Conservation (phyloP, 2,329 filamentous ascomycete species). For the Colletotrichum tropicale region DNA sequence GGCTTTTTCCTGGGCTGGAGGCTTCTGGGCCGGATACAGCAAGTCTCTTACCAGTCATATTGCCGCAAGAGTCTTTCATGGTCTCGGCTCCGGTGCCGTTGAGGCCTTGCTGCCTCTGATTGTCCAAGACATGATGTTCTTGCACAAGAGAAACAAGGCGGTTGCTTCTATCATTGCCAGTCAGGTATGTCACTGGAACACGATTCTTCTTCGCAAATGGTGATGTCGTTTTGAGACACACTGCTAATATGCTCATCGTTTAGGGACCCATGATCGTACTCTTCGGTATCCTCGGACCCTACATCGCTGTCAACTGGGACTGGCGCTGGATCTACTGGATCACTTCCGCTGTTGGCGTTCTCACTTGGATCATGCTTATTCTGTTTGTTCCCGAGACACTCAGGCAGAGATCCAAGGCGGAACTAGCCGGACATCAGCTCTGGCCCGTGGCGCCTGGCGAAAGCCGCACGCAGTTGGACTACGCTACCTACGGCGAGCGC, state of each 20-base stretch:
- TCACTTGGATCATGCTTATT: constrained; percentile 34
- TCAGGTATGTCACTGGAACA: neutral
- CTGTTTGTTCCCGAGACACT: constrained; percentile 36
- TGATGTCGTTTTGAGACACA: neutral
- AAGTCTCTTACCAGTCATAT: constrained; percentile 30
- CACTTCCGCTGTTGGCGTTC: constrained; percentile 28
- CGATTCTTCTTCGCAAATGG: no score
- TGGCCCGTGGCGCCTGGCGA: constrained; percentile 28
- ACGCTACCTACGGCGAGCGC: constrained; percentile 25
- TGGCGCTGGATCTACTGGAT: constrained; percentile 40
- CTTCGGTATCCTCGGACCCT: constrained; percentile 28
- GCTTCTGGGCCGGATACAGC: constrained; percentile 36
- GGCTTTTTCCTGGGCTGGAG: constrained; percentile 33
- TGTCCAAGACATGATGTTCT: constrained; percentile 39
- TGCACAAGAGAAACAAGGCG: constrained; percentile 37
- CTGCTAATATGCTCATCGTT: neutral
- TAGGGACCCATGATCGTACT: constrained; percentile 29
- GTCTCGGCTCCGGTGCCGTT: constrained; percentile 35
- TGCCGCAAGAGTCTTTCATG: constrained; percentile 33
- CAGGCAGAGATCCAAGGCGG: constrained; percentile 29
- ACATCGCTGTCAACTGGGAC: constrained; percentile 28
- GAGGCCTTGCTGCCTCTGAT: constrained; percentile 39
- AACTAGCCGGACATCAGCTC: constrained; percentile 23
- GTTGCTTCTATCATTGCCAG: constrained; percentile 31
- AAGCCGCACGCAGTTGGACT: constrained; percentile 29